phyloP scores from a whole-genome alignment of 257 asterid genomes.

The Cordia subcordata region DNA sequence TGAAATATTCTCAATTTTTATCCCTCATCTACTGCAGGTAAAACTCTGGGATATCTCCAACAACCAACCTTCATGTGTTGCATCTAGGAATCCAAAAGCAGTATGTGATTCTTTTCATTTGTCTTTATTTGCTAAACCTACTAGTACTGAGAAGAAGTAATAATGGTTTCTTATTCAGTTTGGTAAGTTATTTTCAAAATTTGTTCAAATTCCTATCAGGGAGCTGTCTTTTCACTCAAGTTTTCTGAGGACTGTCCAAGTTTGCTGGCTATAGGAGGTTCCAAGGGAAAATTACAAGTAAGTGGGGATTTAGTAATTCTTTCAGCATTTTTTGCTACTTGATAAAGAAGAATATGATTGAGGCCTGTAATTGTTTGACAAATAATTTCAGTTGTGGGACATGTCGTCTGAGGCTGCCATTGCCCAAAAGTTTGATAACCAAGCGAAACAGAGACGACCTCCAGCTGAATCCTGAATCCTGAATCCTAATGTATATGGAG shows the following conservation, averaged over 20 bases:
- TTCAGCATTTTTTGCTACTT: not conserved
- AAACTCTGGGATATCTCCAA: slow-evolving; percentile 88
- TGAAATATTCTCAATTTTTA: not conserved
- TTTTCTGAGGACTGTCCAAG: slow-evolving; percentile 74
- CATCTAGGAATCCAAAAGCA: slow-evolving; percentile 45
- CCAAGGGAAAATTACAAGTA: slow-evolving; percentile 79
- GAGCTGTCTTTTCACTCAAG: slow-evolving; percentile 75
- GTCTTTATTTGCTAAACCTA: not conserved
- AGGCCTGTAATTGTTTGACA: not conserved
- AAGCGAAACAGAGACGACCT: slow-evolving; percentile 10
- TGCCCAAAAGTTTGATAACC: slow-evolving; percentile 37
- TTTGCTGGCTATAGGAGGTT: slow-evolving; percentile 76
- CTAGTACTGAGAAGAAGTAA: not conserved
- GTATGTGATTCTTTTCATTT: slow-evolving; percentile 21
- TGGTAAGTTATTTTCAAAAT: not conserved
- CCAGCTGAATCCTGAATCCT: not conserved
- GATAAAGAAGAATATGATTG: not conserved
- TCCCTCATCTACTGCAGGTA: slow-evolving; percentile 43
- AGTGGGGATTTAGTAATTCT: not conserved
- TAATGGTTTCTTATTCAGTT: not conserved
- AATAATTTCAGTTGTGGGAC: slow-evolving; percentile 58
- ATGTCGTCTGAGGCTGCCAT: slow-evolving; percentile 47
- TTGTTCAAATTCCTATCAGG: slow-evolving; percentile 40
- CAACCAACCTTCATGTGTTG: slow-evolving; percentile 56
- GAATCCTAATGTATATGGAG: too few relatives aligned